Conservation (phyloP, 2,329 filamentous ascomycete species). For the Cordyceps tenuipes region DNA sequence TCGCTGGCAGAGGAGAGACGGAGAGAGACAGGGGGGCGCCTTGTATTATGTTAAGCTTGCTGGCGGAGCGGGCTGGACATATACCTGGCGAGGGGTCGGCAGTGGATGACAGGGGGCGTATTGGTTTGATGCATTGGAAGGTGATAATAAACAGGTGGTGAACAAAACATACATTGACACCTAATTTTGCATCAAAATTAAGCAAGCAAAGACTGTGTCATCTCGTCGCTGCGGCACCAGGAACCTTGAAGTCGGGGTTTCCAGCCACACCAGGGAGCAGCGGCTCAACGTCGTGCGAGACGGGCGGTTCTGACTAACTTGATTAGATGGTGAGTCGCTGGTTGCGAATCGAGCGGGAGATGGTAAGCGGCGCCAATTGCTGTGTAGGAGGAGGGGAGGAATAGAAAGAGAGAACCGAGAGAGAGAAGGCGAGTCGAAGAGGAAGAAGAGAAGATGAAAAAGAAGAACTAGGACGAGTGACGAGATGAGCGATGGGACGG, state of each 20-base stretch:
- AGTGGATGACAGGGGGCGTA: constrained; percentile 2
- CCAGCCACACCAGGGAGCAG: neutral
- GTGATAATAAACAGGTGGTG: neutral
- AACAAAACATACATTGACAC: neutral
- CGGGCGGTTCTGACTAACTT: neutral
- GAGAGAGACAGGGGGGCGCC: neutral
- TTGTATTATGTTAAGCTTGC: neutral
- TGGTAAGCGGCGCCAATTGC: neutral
- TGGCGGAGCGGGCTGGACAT: constrained; percentile 3
- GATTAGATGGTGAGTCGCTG: neutral
- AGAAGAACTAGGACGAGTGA: neutral
- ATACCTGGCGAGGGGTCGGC: constrained; percentile 3
- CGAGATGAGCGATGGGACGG: neutral
- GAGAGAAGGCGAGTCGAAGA: neutral
- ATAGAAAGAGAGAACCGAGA: neutral
- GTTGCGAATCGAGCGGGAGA: neutral
- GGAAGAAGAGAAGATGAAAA: neutral
- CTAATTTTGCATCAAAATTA: neutral
- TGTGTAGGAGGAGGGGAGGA: neutral
- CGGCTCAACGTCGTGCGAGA: neutral
- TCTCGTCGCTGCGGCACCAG: constrained; percentile 1
- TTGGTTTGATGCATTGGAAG: neutral
- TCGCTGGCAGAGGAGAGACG: neutral
- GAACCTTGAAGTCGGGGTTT: too few relatives aligned
- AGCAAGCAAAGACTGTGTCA: constrained; percentile 5